These are phyloP conservation scores for Pleurotus citrinopileatus DNA, from an alignment of 768 basidiomycete genomes.

Conservation along the genomic window DNA sequence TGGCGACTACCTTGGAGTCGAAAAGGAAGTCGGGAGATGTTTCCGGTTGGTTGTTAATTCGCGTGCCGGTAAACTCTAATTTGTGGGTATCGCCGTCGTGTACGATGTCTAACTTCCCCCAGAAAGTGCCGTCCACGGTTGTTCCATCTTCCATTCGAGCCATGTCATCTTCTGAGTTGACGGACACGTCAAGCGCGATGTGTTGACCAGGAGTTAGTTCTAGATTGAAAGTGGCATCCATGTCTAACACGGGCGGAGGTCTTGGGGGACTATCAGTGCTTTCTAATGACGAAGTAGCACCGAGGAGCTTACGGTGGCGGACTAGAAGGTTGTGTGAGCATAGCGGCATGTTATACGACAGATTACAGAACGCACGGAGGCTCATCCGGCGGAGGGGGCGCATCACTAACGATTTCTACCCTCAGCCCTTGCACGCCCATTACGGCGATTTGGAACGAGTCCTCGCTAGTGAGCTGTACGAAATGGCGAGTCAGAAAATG, in stretches of 20 bases:
- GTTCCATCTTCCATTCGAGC: conserved; percentile 90
- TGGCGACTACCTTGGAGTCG: conserved; percentile 75
- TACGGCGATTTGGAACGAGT: conserved; percentile 86
- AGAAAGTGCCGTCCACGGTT: conserved; percentile 80
- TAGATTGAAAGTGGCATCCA: conserved; percentile 83
- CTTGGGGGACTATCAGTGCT: conserved; percentile 23
- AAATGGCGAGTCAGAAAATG: conserved; percentile 12
- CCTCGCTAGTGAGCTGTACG: conserved; percentile 74
- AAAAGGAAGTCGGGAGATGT: conserved; percentile 68
- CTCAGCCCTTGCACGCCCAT: conserved; percentile 79
- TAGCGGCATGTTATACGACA: conserved; percentile 11
- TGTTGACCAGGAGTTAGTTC: conserved; percentile 78
- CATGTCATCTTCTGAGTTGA: conserved; percentile 86
- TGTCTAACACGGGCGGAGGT: conserved; percentile 75
- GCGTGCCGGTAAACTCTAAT: conserved; percentile 82
- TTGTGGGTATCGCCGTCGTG: conserved; percentile 75
- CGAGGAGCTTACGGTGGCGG: conserved; percentile 46
- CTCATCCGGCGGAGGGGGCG: conserved; percentile 80
- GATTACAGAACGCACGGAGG: conserved; percentile 73
- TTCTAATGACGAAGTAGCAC: background rate
- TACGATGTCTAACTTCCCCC: conserved; percentile 84
- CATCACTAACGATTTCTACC: conserved; percentile 85
- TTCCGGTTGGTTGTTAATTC: conserved; percentile 59
- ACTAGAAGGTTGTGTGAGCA: conserved; percentile 23
- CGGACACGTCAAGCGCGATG: conserved; percentile 76